phyloP scores from a whole-genome alignment of 1,139 yeast genomes.

The Candida tetrigidarum region DNA sequence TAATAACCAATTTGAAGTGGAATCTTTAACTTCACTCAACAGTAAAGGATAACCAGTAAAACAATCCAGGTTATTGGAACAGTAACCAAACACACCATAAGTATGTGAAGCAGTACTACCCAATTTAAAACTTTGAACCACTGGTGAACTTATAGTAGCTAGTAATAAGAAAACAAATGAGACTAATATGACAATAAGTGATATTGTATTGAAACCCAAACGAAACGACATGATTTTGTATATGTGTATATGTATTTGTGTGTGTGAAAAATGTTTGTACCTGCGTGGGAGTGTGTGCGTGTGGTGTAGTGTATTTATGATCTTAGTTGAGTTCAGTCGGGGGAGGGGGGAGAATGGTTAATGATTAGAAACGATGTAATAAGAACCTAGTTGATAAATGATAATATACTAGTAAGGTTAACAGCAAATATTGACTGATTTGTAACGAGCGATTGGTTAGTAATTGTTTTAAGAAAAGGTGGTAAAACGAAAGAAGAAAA shows the following conservation, averaged over 20 bases:
- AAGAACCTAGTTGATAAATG: no score
- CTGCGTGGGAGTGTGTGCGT: background rate
- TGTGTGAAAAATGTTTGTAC: background rate
- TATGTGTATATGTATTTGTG: background rate
- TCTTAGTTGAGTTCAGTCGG: no score
- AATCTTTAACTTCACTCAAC: conserved; percentile 18
- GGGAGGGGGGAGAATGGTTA: no score
- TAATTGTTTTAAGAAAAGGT: no score
- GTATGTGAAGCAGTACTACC: conserved; percentile 49
- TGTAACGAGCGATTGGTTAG: no score
- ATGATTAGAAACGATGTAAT: no score
- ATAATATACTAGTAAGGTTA: no score
- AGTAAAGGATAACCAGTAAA: conserved; percentile 46
- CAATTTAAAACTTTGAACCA: conserved; percentile 39
- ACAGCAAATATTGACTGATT: no score
- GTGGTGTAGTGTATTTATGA: background rate
- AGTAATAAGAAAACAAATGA: conserved; percentile 54
- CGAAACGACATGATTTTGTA: conserved; percentile 15
- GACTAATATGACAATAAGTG: conserved; percentile 36
- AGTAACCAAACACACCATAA: conserved; percentile 90
- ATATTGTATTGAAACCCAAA: conserved; percentile 32
- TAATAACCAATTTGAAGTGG: conserved; percentile 29
- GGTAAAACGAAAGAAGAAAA: no score
- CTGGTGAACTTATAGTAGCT: conserved; percentile 56
- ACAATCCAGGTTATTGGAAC: conserved; percentile 53